Evolutionary conservation across 129 eudicot genomes (phyloP), one percentile per base, ranked within the genome.

Genomic region (Chrysanthemum seticuspe): DNA sequence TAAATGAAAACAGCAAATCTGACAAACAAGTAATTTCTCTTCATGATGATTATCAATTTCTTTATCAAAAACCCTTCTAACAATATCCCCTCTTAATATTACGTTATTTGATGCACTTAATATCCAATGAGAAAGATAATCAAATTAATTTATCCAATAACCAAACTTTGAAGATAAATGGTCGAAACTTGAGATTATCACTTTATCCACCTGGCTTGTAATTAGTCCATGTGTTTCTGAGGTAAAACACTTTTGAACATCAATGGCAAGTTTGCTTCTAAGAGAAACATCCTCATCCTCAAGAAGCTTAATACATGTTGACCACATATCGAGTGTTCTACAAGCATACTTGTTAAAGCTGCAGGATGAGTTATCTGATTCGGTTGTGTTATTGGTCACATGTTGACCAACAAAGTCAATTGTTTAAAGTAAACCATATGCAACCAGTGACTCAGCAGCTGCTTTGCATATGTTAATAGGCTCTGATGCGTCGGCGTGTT

Each of bases 31-130:
- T 49, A 95, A 68, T 65, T 95, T 95, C 64, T 95, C 99, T 80
- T 95, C 97, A 45, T 95, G 99, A 68, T 88, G 91, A 68, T 95
- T 95, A 70, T 95, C 99, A 19, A 95, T 86, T 84, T 95, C 99
- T 80, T 95, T 95, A 83, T 95, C 99, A 16, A 95, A 95, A 80
- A 95, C 96, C 65, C 85, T 87, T 78, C 93, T 86, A 27, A 95
- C 96, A 62, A 91, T 94, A 84, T 95, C 95, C 45, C 96, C 97
- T 73, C 82, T 68, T 27, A 95, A 84, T 10, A 76, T 73, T n/a
- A 74, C 84, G 58, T 55, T 71, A 68, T 84, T 84, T 45, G 94
- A 87, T 31, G 87, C 83, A 67, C 77, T 81, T 23, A 86, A 50
- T 54, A 88, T 70, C 94, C 96, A 86, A 44, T 72, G 70, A 58